phyloP scores from a whole-genome alignment of 1,284 basidiomycete species.

The Agaricales sp. region DNA sequence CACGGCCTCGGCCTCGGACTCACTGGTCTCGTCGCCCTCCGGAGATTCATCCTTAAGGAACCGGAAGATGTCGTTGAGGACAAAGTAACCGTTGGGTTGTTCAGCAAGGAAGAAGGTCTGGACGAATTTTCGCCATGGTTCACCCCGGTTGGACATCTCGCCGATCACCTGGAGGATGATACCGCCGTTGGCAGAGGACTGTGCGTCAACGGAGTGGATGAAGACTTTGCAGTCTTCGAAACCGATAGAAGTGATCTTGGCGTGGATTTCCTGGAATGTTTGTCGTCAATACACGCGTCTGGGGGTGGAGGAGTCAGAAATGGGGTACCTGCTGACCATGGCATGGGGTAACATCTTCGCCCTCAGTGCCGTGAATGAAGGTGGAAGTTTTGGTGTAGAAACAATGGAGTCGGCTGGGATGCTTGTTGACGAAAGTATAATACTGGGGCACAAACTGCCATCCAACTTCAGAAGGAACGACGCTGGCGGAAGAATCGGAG shows the following conservation, averaged over 20 bases:
- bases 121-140: constrained; percentile 95
- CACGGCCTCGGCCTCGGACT: constrained; percentile 21
- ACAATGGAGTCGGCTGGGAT: constrained; percentile 92
- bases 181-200: constrained; percentile 88
- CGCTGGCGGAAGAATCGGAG: constrained; percentile 30
- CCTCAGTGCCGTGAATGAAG: constrained; percentile 93
- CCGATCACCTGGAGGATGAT: constrained; percentile 99
- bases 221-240: constrained; percentile 98
- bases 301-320: constrained; percentile 10
- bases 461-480: constrained; percentile 83
- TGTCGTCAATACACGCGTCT: constrained; percentile 5
- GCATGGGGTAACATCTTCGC: constrained; percentile 82
- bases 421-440: constrained; percentile 97
- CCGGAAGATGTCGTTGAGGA: constrained; percentile 99
- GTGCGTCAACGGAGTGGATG: constrained; percentile 91
- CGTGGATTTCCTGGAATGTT: constrained; percentile 81
- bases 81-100: constrained; percentile 98
- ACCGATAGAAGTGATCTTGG: constrained; percentile 87
- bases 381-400: constrained; percentile 99
- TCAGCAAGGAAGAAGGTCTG: constrained; percentile 99
- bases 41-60: constrained; percentile 95
- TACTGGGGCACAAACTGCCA: constrained; percentile 97
- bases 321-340: constrained; percentile 82
- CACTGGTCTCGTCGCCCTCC: constrained; percentile 61
- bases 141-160: constrained; percentile 90